Base-by-base conservation (phyloP, 2,329 filamentous ascomycete species). In the Penicillium sclerotigenum region DNA sequence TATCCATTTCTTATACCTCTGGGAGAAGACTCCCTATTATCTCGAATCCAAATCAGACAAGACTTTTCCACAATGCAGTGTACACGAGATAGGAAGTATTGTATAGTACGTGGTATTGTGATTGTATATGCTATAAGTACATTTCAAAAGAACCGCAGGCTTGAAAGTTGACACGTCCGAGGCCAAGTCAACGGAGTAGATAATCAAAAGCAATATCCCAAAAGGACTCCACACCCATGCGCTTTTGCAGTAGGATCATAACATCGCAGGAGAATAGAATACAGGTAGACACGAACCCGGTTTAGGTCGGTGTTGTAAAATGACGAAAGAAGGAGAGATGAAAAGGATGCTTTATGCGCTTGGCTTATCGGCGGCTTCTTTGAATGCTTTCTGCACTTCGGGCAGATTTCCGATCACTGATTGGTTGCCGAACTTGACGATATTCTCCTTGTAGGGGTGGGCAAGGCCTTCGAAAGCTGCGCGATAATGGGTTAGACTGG, bases 401-500 rank as follows among this genome's bases (percentile, higher is more conserved):
- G 72, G 68, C 37, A 72, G 51, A 54, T 65, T 63, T 14, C 65
- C 69, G 47, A 76, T 69, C 52, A 71, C 65, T 16, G 73, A 73
- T 64, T 83, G 79, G 16, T 86, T 87, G 7, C 81, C 82, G 65
- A 93, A 88, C 71, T 83, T 84, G 48, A 97, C 76, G 59, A 97
- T 77, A 71, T 99, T 99, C 74, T 87, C 76, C 82, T 90, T 89
- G 75, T 97, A 97, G 37, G 94, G 95, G 79, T 99, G 92, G 24
- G 86, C 85, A 37, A 85, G 81, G n/a, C 93, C 91, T 77, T 99
- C 95, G 74, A 97, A 99, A 6, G 90, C 92, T 84, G 62, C 52
- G 54, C 24, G 22, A 34, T 8, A 28, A 20, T 6, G 26, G 20
- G 52, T 64, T 52, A 68, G 65, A n/a, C 18, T 31, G n/a, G 26